phyloP scores from a whole-genome alignment of 2,329 filamentous ascomycete genomes.

The Fusarium dimerum region DNA sequence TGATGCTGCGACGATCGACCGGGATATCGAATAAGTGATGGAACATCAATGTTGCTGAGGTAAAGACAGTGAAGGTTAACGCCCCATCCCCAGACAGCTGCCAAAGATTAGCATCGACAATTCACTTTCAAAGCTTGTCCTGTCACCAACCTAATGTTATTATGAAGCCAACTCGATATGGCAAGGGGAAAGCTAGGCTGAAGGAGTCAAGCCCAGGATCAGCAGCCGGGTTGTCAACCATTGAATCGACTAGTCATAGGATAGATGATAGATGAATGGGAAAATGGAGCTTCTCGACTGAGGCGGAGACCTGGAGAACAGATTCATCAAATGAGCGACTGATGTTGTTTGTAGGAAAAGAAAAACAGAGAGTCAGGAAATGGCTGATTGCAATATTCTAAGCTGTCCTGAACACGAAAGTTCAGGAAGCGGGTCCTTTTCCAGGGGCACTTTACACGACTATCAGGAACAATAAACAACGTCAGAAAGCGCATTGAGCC shows the following conservation, averaged over 20 bases:
- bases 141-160: slow-evolving; percentile 71
- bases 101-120: slow-evolving; percentile 9
- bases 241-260: slow-evolving; percentile 38
- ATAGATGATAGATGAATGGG: slow-evolving; percentile 1
- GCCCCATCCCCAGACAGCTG: slow-evolving; percentile 95
- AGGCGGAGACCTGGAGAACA: slow-evolving; percentile 4
- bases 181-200: slow-evolving; percentile 82
- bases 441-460: slow-evolving; percentile 22
- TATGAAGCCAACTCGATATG: slow-evolving; percentile 85
- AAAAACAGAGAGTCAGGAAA: slow-evolving; percentile 17
- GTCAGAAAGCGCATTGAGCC: no score
- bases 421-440: slow-evolving; percentile 21
- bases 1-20: slow-evolving; percentile 69
- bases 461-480: no score
- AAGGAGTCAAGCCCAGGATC: slow-evolving; percentile 78
- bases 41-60: slow-evolving; percentile 80
- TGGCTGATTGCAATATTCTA: slow-evolving; percentile 24
- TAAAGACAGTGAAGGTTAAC: slow-evolving; percentile 87
- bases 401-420: slow-evolving; percentile 26
- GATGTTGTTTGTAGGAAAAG: neutral
- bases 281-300: slow-evolving; percentile 2
- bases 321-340: slow-evolving; percentile 15
- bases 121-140: neutral
- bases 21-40: slow-evolving; percentile 83
- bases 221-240: slow-evolving; percentile 75